These are phyloP conservation scores for Dactylella cylindrospora DNA, from an alignment of 2,329 filamentous ascomycete species.

Conservation along the genomic window DNA sequence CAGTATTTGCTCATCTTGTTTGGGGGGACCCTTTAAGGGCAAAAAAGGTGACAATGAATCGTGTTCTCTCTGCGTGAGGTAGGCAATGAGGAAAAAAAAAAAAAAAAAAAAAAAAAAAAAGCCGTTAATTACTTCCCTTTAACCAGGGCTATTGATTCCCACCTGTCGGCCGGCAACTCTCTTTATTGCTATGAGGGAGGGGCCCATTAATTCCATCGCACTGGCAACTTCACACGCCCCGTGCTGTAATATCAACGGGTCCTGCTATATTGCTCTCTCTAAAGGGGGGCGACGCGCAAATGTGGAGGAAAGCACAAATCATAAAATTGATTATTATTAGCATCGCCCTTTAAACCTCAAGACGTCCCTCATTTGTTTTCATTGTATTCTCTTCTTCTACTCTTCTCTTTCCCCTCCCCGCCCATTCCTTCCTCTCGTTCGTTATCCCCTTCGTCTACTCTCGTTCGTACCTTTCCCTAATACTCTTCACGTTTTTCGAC, in stretches of 20 bases:
- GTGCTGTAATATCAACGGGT: slow-evolving; percentile 39
- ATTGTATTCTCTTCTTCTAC: slow-evolving; percentile 15
- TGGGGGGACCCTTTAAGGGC: too few species aligned
- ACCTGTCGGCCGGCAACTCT: too few species aligned
- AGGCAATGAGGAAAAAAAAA: too few species aligned
- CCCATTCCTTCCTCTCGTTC: slow-evolving; percentile 23
- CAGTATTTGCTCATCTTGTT: too few species aligned
- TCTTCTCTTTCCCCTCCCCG: slow-evolving; percentile 18
- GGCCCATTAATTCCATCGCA: slow-evolving; percentile 7
- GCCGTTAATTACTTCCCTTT: too few species aligned
- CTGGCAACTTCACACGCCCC: slow-evolving; percentile 18
- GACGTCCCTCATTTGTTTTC: slow-evolving; percentile 5
- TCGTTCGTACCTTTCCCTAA: slow-evolving; percentile 31
- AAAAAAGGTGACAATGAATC: too few species aligned
- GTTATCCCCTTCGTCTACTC: slow-evolving; percentile 14
- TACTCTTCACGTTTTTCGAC: slow-evolving; percentile 21
- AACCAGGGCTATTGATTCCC: too few species aligned
- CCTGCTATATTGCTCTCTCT: slow-evolving; percentile 36
- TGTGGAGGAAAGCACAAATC: slow-evolving; percentile 40
- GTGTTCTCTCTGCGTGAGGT: too few species aligned
- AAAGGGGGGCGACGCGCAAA: slow-evolving; percentile 40
- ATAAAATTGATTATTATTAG: slow-evolving; percentile 46
- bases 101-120: too few species aligned
- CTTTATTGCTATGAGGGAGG: slow-evolving; percentile 16
- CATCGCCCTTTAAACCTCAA: slow-evolving; percentile 28